These are phyloP conservation scores for Hemileccinum hortonii DNA, from an alignment of 1,284 basidiomycete genomes.

Conservation along the genomic window DNA sequence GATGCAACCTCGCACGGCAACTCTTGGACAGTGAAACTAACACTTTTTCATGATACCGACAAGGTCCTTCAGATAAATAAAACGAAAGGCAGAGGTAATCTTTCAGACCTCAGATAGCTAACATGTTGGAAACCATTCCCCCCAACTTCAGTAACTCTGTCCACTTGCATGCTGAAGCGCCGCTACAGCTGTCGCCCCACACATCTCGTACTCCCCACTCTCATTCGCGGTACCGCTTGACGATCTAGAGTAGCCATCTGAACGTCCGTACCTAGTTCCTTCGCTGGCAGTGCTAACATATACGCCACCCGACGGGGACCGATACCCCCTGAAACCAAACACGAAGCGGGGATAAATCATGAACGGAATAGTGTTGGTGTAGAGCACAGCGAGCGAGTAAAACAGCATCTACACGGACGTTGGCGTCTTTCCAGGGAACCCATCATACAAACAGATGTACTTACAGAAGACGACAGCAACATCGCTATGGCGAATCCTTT, in stretches of 20 bases:
- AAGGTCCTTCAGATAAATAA: no score
- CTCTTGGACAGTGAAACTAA: no score
- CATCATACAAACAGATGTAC: neutral
- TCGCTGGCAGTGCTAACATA: neutral
- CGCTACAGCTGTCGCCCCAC: neutral
- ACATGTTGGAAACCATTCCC: neutral
- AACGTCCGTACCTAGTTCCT: neutral
- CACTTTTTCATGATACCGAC: no score
- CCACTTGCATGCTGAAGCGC: no score
- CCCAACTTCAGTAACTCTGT: neutral
- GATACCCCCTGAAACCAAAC: conserved; percentile 3
- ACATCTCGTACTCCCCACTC: neutral
- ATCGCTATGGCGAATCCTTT: neutral
- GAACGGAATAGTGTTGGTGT: neutral
- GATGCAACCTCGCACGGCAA: no score
- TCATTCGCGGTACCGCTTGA: neutral
- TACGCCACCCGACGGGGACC: neutral
- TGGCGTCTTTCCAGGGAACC: neutral
- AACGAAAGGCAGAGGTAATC: no score
- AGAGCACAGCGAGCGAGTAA: neutral
- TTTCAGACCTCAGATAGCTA: no score
- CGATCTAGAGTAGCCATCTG: neutral
- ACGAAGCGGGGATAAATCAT: conserved; percentile 10
- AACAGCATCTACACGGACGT: neutral
- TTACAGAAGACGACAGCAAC: neutral